Conservation (phyloP, 768 basidiomycete species). For the Boletellus ananiceps region DNA sequence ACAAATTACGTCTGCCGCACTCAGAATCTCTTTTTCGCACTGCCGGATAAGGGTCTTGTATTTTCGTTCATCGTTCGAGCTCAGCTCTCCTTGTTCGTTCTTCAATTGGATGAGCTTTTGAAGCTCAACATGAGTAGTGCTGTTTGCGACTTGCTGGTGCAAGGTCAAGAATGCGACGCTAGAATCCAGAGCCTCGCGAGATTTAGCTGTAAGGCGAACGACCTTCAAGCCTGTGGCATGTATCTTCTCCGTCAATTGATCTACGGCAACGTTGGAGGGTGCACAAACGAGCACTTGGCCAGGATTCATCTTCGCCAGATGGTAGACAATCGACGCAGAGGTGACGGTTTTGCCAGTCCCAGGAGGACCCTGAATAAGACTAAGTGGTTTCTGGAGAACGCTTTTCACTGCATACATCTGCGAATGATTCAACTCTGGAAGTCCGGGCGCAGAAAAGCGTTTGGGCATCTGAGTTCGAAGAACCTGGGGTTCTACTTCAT, state of each 20-base stretch:
- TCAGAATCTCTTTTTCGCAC: slow-evolving; percentile 96
- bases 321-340: slow-evolving; percentile 97
- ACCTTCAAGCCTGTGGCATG: slow-evolving; percentile 98
- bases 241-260: slow-evolving; percentile 98
- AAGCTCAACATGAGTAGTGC: slow-evolving; percentile 91
- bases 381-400: slow-evolving; percentile 95
- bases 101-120: slow-evolving; percentile 98
- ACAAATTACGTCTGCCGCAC: slow-evolving; percentile 95
- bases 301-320: slow-evolving; percentile 99
- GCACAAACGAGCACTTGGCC: slow-evolving; percentile 99
- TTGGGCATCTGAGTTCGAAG: slow-evolving; percentile 93
- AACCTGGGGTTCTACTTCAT: slow-evolving; percentile 93
- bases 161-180: slow-evolving; percentile 90
- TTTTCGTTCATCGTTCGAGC: slow-evolving; percentile 94
- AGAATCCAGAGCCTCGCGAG: slow-evolving; percentile 96
- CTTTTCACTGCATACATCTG: slow-evolving; percentile 99
- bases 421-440: slow-evolving; percentile 98
- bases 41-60: slow-evolving; percentile 94
- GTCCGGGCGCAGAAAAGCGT: slow-evolving; percentile 92
- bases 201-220: slow-evolving; percentile 95
- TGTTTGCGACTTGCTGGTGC: slow-evolving; percentile 96
- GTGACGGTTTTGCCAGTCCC: slow-evolving; percentile 99
- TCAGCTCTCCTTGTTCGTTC: slow-evolving; percentile 96
- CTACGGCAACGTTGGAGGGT: slow-evolving; percentile 98
- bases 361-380: slow-evolving; percentile 96